Base-by-base conservation (phyloP, 257 asterid species). In the Capsicum baccatum region DNA sequence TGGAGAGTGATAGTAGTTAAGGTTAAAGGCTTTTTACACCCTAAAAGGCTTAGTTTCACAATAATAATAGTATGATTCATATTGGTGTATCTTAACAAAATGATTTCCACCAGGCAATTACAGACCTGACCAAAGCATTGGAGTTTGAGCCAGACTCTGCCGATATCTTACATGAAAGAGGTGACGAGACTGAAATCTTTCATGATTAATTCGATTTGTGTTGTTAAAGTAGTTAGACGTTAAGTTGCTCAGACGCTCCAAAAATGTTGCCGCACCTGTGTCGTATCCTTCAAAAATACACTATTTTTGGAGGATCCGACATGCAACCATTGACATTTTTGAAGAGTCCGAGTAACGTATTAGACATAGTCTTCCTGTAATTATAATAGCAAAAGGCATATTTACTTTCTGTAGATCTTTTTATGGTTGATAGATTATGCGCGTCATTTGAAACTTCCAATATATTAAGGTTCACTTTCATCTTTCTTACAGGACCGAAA, bases 81-180 rank as follows among this genome's bases (percentile, higher is more conserved):
- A 26, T 52, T 76, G 64, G 48, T 54, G 81, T 76, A 76, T 54
- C 64, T 76, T 26, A 74, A 26, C 13, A 19, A 52, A 52, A 76
- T 76, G 63, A 54, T 84, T 85, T 74, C 81, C 73, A 83, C 83
- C 95, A 97, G 99, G 99, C 98, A 87, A 94, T 97, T 88, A 86
- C 92, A 48, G 99, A 97, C 91, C 87, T 97, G 94, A 94, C 98
- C 33, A 95, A 94, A 91, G 98, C 98, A 68, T 88, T 97, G 91
- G 98, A 95, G 85, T 93, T 93, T 85, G 99, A 95, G 87, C 92
- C 97, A 83, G 88, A 93, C 83, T 88, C 95, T 9, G 89, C 92
- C 19, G 99, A 95, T 85, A 86, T 97, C 85, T 89, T 95, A 88
- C 99, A 97, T 89, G 99, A 97, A 90, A 92, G 98, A 87, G 99